These are phyloP conservation scores for Fomes fomentarius DNA, from an alignment of 1,284 basidiomycete genomes.

Conservation along the genomic window DNA sequence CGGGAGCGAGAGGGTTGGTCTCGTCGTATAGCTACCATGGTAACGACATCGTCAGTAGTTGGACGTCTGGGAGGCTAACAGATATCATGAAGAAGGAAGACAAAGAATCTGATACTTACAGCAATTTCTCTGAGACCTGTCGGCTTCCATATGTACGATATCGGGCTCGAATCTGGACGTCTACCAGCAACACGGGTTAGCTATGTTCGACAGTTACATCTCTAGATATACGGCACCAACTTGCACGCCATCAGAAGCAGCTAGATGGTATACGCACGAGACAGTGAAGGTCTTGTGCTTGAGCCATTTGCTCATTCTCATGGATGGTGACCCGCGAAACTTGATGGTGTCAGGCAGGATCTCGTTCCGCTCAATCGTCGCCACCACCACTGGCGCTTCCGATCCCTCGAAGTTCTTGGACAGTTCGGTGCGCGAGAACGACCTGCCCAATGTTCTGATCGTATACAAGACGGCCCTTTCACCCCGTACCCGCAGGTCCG, in stretches of 20 bases:
- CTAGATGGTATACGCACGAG: slow-evolving; percentile 1
- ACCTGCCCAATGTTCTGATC: slow-evolving; percentile 1
- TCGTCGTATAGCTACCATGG: slow-evolving; percentile 4
- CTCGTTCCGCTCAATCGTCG: slow-evolving; percentile 14
- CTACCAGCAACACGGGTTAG: not conserved
- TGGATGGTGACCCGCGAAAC: slow-evolving; percentile 7
- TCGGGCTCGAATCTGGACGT: not conserved
- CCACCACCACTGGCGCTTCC: slow-evolving; percentile 3
- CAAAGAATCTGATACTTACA: slow-evolving; percentile 7
- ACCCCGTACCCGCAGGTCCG: slow-evolving; percentile 11
- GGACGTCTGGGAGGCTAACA: not conserved
- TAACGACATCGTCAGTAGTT: not conserved
- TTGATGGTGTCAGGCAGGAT: slow-evolving; percentile 15
- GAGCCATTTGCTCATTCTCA: slow-evolving; percentile 14
- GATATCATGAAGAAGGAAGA: not conserved
- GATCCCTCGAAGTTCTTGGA: slow-evolving; percentile 1
- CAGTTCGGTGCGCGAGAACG: slow-evolving; percentile 6
- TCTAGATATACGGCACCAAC: too few species aligned
- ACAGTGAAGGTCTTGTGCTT: slow-evolving; percentile 9
- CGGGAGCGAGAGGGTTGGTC: slow-evolving; percentile 6
- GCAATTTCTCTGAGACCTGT: slow-evolving; percentile 9
- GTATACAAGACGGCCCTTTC: slow-evolving; percentile 1
- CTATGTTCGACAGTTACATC: not conserved
- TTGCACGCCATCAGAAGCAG: not conserved
- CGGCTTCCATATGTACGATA: slow-evolving; percentile 12